A percentile compares a stretch with the other conserved stretches of the same genome.
Evolutionary conservation across 805 yeast species (phyloP).

Genomic region (Brettanomyces nanus): DNA sequence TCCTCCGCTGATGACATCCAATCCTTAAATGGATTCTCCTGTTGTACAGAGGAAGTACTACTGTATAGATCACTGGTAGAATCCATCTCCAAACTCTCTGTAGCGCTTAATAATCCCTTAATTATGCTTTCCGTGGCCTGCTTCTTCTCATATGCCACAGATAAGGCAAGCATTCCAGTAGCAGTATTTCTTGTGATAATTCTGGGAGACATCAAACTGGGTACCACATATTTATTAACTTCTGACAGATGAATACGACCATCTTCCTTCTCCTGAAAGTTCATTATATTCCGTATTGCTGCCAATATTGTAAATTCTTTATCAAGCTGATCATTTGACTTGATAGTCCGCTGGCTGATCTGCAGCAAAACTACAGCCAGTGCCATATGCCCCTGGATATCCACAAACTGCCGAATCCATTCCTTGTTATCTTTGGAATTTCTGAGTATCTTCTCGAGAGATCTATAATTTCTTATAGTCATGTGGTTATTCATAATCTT

Average conservation of each 20-base stretch:
- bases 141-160: constrained; percentile 23
- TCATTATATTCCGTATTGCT: constrained; percentile 68
- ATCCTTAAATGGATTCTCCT: constrained; percentile 6
- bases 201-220: constrained; percentile 68
- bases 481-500: constrained; percentile 29
- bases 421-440: constrained; percentile 15
- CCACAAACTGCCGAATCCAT: constrained; percentile 79
- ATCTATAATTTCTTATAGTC: constrained; percentile 31
- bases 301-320: constrained; percentile 70
- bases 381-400: constrained; percentile 73
- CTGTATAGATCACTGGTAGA: neutral
- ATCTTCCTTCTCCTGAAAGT: constrained; percentile 53
- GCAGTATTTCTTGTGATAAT: constrained; percentile 70
- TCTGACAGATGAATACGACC: constrained; percentile 38
- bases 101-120: constrained; percentile 5
- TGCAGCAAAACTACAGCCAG: constrained; percentile 60
- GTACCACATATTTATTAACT: constrained; percentile 53
- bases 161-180: constrained; percentile 62
- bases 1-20: constrained; percentile 16
- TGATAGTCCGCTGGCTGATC: constrained; percentile 31
- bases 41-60: neutral
- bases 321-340: constrained; percentile 45
- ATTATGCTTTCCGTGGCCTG: constrained; percentile 12
- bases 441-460: constrained; percentile 17
- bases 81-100: neutral